Base-by-base conservation (phyloP, 352 stramenopile species). In the Phytophthora cactorum region DNA sequence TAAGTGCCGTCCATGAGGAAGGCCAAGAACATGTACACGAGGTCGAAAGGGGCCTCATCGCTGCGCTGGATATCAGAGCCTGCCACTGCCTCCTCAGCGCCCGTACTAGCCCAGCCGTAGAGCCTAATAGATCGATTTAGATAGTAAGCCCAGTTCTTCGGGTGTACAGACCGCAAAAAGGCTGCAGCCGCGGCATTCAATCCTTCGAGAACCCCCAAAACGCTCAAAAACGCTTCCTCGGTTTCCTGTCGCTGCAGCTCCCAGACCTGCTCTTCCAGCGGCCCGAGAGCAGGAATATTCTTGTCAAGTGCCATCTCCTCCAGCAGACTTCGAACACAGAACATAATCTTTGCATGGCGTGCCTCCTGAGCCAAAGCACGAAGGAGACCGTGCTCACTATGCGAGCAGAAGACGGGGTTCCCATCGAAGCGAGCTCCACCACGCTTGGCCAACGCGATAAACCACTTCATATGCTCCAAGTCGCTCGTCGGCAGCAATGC, bases 1-100 rank as follows among this genome's bases (percentile, higher is more conserved):
- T 84, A 94, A 31, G 82, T 66, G 29, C 57, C 67, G 52, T 94
- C 86, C 86, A 94, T 94, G 47, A 94, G 61, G 60, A 91, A 91
- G 5, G 84, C 84, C 47, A 94, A 58, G 61, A 91, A 93, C 43
- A 74, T 83, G 49, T 95, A 95, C 50, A 93, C 73, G 39, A 95
- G 63, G 69, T 95, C 86, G 31, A 95, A 92, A 45, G 86, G 86
- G 25, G 86, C 82, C 44, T 94, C 86, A 46, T 94, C 86, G 38
- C 81, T 88, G 45, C 63, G 68, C 36, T 88, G 71, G 22, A 90
- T 72, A 27, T 90, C 84, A 14, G 84, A 88, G 27, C 82, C 86
- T 5, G 73, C 49, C 12, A 87, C 74, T 2, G 82, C 86, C 28
- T 90, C 77, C 53, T 89, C 76, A 2, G 73, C 81, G 31, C 75